These are phyloP conservation scores for Camillea tinctor DNA, from an alignment of 2,329 filamentous ascomycete genomes.

Conservation along the genomic window DNA sequence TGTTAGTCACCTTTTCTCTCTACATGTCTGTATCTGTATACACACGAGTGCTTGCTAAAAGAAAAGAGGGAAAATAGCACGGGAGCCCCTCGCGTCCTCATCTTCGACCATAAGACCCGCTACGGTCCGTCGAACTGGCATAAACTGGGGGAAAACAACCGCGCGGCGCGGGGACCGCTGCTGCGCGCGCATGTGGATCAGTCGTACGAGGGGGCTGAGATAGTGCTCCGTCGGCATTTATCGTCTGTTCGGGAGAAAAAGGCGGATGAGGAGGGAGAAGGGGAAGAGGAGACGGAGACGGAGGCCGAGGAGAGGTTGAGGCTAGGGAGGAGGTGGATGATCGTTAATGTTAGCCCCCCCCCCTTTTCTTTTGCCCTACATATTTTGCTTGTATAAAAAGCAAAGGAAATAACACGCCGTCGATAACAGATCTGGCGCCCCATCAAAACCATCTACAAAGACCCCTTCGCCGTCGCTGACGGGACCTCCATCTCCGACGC, in stretches of 20 bases:
- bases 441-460: conserved; percentile 44
- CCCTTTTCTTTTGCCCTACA: background rate
- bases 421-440: conserved; percentile 48
- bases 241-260: too few relatives aligned
- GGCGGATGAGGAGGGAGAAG: too few relatives aligned
- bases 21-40: background rate
- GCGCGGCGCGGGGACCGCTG: conserved; percentile 36
- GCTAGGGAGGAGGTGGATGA: conserved; percentile 30
- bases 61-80: too few relatives aligned
- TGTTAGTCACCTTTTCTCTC: conserved; percentile 20
- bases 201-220: conserved; percentile 40
- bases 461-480: conserved; percentile 42
- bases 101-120: conserved; percentile 75
- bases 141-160: conserved; percentile 62
- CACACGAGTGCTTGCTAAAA: conserved; percentile 36
- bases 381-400: background rate
- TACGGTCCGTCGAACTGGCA: conserved; percentile 55
- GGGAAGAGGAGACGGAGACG: too few relatives aligned
- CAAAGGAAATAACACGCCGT: too few relatives aligned
- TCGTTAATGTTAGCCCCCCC: conserved; percentile 26
- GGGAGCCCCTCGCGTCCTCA: conserved; percentile 56
- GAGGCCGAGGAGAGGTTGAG: conserved; percentile 34
- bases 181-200: conserved; percentile 35
- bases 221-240: conserved; percentile 32
- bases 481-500: conserved; percentile 36